Conservation (phyloP, 352 stramenopile genomes). For the Chrysophaeum taylorii region DNA sequence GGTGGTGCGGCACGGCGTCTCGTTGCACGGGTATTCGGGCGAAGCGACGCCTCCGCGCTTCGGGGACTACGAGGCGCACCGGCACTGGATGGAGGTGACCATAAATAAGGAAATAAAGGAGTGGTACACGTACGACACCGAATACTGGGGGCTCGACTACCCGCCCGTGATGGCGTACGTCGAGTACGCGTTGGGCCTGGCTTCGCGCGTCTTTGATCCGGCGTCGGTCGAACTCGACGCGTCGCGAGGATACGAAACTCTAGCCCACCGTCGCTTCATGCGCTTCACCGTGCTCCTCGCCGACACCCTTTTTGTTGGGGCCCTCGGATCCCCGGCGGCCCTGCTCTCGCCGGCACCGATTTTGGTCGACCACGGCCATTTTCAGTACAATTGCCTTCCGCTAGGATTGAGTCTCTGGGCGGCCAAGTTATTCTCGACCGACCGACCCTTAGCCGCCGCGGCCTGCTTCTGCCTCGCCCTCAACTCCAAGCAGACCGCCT, state of each 20-base stretch:
- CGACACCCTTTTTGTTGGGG: slow-evolving; percentile 75
- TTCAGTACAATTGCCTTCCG: slow-evolving; percentile 97
- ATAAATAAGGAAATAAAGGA: slow-evolving; percentile 72
- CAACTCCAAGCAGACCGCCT: slow-evolving; percentile 99
- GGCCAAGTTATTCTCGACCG: slow-evolving; percentile 35
- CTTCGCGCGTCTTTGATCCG: slow-evolving; percentile 63
- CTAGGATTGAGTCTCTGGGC: slow-evolving; percentile 66
- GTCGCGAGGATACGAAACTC: slow-evolving; percentile 58
- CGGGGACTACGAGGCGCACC: slow-evolving; percentile 94
- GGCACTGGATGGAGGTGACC: slow-evolving; percentile 98
- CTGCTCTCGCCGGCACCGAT: slow-evolving; percentile 72
- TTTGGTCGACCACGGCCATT: slow-evolving; percentile 96
- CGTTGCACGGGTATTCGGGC: slow-evolving; percentile 65
- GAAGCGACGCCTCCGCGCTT: slow-evolving; percentile 57
- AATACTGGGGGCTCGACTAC: slow-evolving; percentile 98
- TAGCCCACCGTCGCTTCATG: slow-evolving; percentile 63
- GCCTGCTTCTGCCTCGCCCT: slow-evolving; percentile 77
- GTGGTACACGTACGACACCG: slow-evolving; percentile 92
- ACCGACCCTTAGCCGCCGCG: neutral
- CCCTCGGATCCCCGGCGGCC: slow-evolving; percentile 51
- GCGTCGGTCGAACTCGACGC: slow-evolving; percentile 61
- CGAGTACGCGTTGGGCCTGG: slow-evolving; percentile 52
- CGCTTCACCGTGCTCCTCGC: slow-evolving; percentile 76
- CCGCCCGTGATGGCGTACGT: slow-evolving; percentile 83
- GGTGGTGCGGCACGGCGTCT: slow-evolving; percentile 58